Evolutionary conservation across 495 filamentous ascomycete species (phyloP).

Genomic region (Aspergillus avenaceus): DNA sequence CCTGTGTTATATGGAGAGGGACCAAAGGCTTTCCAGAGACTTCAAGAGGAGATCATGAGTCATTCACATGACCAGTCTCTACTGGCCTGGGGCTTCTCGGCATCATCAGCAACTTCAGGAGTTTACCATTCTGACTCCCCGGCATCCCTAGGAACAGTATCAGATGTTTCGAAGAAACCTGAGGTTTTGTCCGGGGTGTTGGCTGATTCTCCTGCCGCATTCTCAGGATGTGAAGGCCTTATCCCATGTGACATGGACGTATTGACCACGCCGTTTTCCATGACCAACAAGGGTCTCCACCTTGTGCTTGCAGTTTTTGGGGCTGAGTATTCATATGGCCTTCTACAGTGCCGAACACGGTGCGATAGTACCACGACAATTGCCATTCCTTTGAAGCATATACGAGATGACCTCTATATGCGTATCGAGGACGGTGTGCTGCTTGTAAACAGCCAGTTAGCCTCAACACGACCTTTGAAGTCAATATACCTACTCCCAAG

Average conservation of each 20-base stretch:
- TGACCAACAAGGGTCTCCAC: background rate
- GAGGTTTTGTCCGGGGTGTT: background rate
- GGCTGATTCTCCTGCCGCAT: background rate
- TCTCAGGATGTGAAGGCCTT: background rate
- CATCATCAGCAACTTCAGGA: background rate
- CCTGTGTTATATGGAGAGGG: background rate
- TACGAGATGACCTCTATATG: background rate
- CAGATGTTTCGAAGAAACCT: background rate
- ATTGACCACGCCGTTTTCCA: background rate
- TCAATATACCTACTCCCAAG: background rate
- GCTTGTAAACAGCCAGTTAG: background rate
- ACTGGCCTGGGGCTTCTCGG: background rate
- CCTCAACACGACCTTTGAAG: background rate
- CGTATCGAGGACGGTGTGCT: background rate
- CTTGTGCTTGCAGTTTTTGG: background rate
- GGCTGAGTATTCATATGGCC: background rate
- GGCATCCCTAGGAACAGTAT: background rate
- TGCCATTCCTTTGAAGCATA: background rate
- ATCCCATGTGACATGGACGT: background rate
- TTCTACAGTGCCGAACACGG: background rate
- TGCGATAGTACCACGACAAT: background rate
- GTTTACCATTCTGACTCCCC: background rate
- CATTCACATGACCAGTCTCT: background rate
- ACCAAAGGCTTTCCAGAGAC: background rate
- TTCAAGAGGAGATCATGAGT: conserved; percentile 1